Conservation (phyloP, 2,329 filamentous ascomycete genomes). For the Diaporthe vaccinii region DNA sequence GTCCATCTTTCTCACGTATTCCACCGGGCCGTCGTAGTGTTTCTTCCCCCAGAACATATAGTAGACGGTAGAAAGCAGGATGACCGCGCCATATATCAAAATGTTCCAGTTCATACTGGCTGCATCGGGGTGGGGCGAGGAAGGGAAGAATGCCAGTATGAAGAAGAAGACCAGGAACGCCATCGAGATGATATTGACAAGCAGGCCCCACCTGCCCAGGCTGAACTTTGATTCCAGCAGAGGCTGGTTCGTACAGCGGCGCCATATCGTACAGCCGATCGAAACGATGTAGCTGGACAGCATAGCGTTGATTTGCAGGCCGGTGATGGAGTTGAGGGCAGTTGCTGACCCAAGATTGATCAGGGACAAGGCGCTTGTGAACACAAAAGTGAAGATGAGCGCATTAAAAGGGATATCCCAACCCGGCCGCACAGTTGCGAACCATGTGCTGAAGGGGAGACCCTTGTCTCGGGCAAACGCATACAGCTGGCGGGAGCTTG, state of each 20-base stretch:
- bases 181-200: slow-evolving; percentile 39
- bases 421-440: slow-evolving; percentile 42
- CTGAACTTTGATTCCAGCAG: slow-evolving; percentile 39
- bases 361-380: slow-evolving; percentile 30
- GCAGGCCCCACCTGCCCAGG: slow-evolving; percentile 39
- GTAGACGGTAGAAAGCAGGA: slow-evolving; percentile 35
- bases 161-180: slow-evolving; percentile 40
- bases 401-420: slow-evolving; percentile 43
- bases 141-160: slow-evolving; percentile 41
- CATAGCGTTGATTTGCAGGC: slow-evolving; percentile 40
- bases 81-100: slow-evolving; percentile 38
- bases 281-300: slow-evolving; percentile 43
- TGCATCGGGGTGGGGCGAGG: slow-evolving; percentile 25
- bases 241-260: slow-evolving; percentile 14
- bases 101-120: slow-evolving; percentile 43
- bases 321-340: slow-evolving; percentile 43
- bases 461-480: slow-evolving; percentile 54
- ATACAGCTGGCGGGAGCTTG: slow-evolving; percentile 49
- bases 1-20: slow-evolving; percentile 37
- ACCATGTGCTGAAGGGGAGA: slow-evolving; percentile 50
- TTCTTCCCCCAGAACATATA: slow-evolving; percentile 33
- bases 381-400: slow-evolving; percentile 37
- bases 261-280: slow-evolving; percentile 37
- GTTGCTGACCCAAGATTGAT: slow-evolving; percentile 39
- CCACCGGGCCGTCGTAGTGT: slow-evolving; percentile 36